phyloP scores from a whole-genome alignment of 2,329 filamentous ascomycete species.

The Fusarium liriodendri region DNA sequence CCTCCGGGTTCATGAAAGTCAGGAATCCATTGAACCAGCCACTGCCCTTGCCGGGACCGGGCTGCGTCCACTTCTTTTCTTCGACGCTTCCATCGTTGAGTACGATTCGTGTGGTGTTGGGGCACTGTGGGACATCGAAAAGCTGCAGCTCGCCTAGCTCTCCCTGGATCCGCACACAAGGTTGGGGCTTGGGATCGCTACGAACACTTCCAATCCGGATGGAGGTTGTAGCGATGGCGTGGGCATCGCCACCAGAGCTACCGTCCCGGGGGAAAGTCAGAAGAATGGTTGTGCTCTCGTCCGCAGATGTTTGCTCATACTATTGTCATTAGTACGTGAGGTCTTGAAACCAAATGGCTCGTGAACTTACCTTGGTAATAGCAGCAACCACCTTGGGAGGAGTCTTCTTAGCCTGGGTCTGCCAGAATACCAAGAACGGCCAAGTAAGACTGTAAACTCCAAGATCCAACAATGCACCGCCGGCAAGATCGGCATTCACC shows the following conservation, averaged over 20 bases:
- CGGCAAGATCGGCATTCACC: conserved; percentile 82
- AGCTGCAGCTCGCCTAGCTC: conserved; percentile 84
- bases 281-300: conserved; percentile 80
- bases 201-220: conserved; percentile 61
- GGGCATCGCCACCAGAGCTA: conserved; percentile 56
- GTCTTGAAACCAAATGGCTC: background rate
- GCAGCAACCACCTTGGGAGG: conserved; percentile 75
- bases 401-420: conserved; percentile 72
- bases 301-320: conserved; percentile 68
- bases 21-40: conserved; percentile 26
- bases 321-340: background rate
- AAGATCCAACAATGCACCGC: conserved; percentile 83
- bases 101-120: conserved; percentile 71
- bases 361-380: conserved; percentile 55
- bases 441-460: conserved; percentile 90
- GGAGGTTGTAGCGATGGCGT: conserved; percentile 76
- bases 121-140: conserved; percentile 74
- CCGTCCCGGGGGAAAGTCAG: conserved; percentile 74
- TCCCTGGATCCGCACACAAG: conserved; percentile 82
- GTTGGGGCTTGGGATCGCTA: conserved; percentile 66
- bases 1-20: conserved; percentile 52
- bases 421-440: conserved; percentile 88
- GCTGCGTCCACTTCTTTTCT: conserved; percentile 61
- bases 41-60: conserved; percentile 53
- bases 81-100: conserved; percentile 58